Conservation (phyloP, 2,329 filamentous ascomycete species). For the Cladosporium sphaerospermum region DNA sequence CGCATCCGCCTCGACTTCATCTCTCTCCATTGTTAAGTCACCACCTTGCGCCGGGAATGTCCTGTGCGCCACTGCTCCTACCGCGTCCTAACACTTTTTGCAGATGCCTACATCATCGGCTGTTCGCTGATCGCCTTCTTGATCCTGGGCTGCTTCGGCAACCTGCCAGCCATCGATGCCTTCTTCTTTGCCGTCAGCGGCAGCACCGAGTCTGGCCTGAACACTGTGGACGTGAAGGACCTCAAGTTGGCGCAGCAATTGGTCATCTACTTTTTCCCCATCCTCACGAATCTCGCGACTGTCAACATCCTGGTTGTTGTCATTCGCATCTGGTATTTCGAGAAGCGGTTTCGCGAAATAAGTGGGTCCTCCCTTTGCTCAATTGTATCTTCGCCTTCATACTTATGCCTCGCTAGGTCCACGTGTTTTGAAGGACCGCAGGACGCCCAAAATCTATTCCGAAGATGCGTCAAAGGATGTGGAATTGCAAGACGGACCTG, state of each 20-base stretch:
- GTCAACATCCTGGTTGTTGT: slow-evolving; percentile 46
- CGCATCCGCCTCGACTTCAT: background rate
- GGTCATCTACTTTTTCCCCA: slow-evolving; percentile 45
- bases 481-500: background rate
- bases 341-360: slow-evolving; percentile 38
- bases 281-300: slow-evolving; percentile 45
- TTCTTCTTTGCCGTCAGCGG: slow-evolving; percentile 47
- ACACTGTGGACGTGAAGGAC: slow-evolving; percentile 47
- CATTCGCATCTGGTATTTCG: slow-evolving; percentile 46
- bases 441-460: background rate
- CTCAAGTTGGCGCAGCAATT: slow-evolving; percentile 48
- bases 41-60: background rate
- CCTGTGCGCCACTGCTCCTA: background rate
- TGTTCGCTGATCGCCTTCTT: slow-evolving; percentile 33
- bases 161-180: slow-evolving; percentile 40
- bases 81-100: background rate
- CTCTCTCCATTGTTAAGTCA: slow-evolving; percentile 2
- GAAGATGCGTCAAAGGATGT: background rate
- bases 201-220: slow-evolving; percentile 47
- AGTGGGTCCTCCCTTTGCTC: slow-evolving; percentile 22
- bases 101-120: slow-evolving; percentile 38
- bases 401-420: background rate
- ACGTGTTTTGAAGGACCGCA: background rate
- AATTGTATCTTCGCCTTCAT: too few relatives aligned
- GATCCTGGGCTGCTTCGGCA: slow-evolving; percentile 36